Evolutionary conservation across 176 grass and related monocot species (phyloP).

Genomic region (Raddia guianensis): DNA sequence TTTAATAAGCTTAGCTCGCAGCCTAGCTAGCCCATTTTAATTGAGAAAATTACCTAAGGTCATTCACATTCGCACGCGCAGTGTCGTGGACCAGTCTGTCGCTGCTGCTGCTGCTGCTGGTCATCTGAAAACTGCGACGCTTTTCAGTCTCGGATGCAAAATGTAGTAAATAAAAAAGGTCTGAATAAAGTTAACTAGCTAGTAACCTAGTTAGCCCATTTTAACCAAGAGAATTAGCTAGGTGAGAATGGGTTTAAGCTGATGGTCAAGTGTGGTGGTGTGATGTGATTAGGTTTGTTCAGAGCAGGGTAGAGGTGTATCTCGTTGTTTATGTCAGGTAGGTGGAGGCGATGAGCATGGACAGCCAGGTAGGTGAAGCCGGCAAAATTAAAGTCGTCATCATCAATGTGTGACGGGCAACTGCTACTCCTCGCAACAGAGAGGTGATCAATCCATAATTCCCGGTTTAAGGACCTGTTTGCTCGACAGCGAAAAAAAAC

Average conservation of each 20-base stretch:
- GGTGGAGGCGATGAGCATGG: background rate
- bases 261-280: background rate
- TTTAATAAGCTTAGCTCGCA: background rate
- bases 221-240: background rate
- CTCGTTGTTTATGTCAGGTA: background rate
- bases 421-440: conserved; percentile 2
- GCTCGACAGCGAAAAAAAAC: no score
- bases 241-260: background rate
- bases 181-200: no score
- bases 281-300: background rate
- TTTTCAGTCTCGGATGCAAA: no score
- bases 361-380: conserved; percentile 2
- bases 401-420: conserved; percentile 14
- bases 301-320: background rate
- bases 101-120: no score
- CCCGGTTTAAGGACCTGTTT: background rate
- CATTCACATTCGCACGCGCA: no score
- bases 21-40: background rate
- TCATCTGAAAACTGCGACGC: no score
- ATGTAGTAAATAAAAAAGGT: no score
- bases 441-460: background rate
- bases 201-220: no score
- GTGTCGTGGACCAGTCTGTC: no score
- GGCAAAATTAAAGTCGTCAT: conserved; percentile 18
- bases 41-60: no score